These are phyloP conservation scores for Acanthamoeba lenticulata DNA, from an alignment of 208 protist species.

Conservation along the genomic window DNA sequence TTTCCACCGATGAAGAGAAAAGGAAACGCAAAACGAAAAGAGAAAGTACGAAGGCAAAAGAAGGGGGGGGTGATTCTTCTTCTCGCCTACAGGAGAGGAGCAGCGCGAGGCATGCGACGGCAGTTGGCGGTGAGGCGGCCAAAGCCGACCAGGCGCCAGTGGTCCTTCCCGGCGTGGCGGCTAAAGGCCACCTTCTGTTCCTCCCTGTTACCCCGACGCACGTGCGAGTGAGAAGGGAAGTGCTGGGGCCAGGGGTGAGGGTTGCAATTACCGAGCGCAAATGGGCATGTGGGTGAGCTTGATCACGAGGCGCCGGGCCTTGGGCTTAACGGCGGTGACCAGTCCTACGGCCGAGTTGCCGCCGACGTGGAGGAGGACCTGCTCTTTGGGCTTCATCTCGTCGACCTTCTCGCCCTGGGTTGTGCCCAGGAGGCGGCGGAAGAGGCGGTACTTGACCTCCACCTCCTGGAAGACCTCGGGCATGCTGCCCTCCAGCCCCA, in stretches of 20 bases:
- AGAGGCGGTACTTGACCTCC: constrained; percentile 16
- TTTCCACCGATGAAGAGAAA: neutral
- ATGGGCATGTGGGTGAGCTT: constrained; percentile 10
- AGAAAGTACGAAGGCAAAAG: neutral
- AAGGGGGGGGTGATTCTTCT: neutral
- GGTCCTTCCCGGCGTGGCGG: neutral
- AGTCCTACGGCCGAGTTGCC: neutral
- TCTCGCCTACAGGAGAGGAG: too few species aligned
- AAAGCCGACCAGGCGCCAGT: constrained; percentile 33
- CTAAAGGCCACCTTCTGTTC: constrained; percentile 14
- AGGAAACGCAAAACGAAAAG: neutral
- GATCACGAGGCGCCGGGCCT: neutral
- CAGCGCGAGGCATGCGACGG: neutral
- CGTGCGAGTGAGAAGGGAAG: neutral
- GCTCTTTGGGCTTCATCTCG: constrained; percentile 6
- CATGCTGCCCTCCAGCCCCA: neutral
- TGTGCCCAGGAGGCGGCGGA: neutral
- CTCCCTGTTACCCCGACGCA: neutral
- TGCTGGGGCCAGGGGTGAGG: neutral
- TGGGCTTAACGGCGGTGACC: neutral
- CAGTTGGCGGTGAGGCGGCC: neutral
- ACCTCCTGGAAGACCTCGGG: neutral
- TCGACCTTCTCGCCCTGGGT: neutral
- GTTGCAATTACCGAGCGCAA: neutral
- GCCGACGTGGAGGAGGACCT: constrained; percentile 10